phyloP scores from a whole-genome alignment of 208 protist genomes.

The Acanthamoeba lenticulata region DNA sequence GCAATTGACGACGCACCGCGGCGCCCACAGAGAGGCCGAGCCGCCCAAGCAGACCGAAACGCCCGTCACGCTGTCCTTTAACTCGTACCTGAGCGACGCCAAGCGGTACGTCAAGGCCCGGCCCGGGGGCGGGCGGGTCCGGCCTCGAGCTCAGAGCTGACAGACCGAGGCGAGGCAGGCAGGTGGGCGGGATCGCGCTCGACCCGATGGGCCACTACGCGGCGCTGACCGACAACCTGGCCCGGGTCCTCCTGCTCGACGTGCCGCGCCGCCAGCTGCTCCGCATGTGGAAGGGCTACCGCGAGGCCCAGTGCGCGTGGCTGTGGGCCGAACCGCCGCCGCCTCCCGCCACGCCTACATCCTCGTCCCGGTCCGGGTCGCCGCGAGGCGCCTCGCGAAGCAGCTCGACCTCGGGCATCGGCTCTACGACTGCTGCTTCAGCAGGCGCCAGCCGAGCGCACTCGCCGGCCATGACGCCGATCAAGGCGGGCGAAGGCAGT shows the following conservation, averaged over 20 bases:
- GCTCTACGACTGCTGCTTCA: too few relatives aligned
- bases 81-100: conserved; percentile 35
- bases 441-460: too few relatives aligned
- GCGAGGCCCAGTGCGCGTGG: conserved; percentile 12
- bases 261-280: conserved; percentile 68
- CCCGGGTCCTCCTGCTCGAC: conserved; percentile 75
- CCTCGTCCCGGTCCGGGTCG: not conserved
- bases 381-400: too few relatives aligned
- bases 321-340: not conserved
- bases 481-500: not conserved
- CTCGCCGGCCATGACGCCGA: not conserved
- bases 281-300: conserved; percentile 72
- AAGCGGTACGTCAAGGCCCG: not conserved
- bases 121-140: not conserved
- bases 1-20: not conserved
- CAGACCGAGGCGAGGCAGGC: not conserved
- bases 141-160: too few relatives aligned
- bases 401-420: too few relatives aligned
- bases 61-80: conserved; percentile 32
- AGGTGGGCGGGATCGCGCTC: not conserved
- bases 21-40: not conserved
- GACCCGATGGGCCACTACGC: conserved; percentile 73
- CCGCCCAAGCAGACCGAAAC: conserved; percentile 13
- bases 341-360: not conserved
- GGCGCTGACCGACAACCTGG: conserved; percentile 70